Base-by-base conservation (phyloP, 192 early-diverging fungal genomes). In the Entomortierella lignicola region DNA sequence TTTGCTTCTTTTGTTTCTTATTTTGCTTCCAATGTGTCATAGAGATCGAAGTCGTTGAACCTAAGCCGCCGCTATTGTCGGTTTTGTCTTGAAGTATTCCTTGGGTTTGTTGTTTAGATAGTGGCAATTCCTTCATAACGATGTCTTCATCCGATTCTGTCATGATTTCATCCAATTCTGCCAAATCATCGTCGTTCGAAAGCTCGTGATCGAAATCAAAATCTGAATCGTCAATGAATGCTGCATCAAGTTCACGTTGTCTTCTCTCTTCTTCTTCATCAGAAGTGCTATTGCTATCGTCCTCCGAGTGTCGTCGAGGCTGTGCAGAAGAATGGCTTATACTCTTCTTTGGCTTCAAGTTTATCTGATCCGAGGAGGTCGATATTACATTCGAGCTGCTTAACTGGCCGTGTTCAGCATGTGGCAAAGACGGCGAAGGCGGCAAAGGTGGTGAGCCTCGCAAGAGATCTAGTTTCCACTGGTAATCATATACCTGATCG, bases 171-270 rank as follows among this genome's bases (percentile, higher is more conserved):
- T n/a, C n/a, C n/a, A n/a, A 37, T 37, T 7, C 10, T 37, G 34
- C 34, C 44, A 20, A 12, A 47, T 15, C 43, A 8, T 61, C 59
- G 39, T 29, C 4, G 7, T 70, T 58, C 0, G 59, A 34, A 47
- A 6, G 52, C 27, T 63, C 60, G 2, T 32, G 17, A 48, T 55
- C 52, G 8, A 53, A 11, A 37, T 50, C 31, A 6, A 69, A 23
- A 10, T 55, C 64, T 4, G 60, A 63, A 32, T 73, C 75, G 18
- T 79, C 75, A 51, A 79, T 79, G 32, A 79, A 79, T 2, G 13
- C 43, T 4, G 17, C 52, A 53, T 77, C 72, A 12, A 77, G 53
- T 4, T 77, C 66, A 20, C 34, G 27, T 48, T 77, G 72, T 10
- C 59, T 51, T 43, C 25, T 52, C 25, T 68, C 72, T 23, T 77